phyloP scores from a whole-genome alignment of 2,329 filamentous ascomycete genomes.

The Akanthomyces uredinophilus region DNA sequence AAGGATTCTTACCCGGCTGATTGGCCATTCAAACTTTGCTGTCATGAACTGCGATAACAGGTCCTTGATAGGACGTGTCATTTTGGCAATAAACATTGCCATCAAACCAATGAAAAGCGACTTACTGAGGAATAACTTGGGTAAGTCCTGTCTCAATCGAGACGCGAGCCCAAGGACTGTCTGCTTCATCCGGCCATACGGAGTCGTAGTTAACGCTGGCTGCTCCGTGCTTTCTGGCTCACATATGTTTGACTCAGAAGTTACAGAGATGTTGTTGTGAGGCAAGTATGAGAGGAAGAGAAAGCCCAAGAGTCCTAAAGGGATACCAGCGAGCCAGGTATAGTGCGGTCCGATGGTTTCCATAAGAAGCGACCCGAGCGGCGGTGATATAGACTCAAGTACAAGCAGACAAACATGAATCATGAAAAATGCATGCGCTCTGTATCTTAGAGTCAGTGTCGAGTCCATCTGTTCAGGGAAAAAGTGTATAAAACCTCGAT shows the following conservation, averaged over 20 bases:
- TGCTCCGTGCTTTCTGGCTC: no score
- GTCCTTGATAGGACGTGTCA: background rate
- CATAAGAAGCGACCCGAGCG: background rate
- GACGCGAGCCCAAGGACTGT: background rate
- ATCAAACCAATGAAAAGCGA: background rate
- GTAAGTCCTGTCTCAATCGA: background rate
- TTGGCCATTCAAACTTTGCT: slow-evolving; percentile 8
- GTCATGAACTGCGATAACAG: background rate
- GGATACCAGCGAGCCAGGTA: background rate
- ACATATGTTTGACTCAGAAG: no score
- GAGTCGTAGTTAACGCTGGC: background rate
- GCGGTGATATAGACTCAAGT: background rate
- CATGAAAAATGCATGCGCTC: background rate
- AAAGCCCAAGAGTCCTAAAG: background rate
- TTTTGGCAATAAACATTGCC: background rate
- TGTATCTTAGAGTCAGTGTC: background rate
- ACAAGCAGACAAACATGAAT: background rate
- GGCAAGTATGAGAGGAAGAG: background rate
- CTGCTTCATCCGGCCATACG: background rate
- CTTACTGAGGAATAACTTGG: background rate
- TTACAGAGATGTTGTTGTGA: background rate
- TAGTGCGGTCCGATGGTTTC: background rate
- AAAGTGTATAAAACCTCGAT: background rate
- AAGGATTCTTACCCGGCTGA: slow-evolving; percentile 5
- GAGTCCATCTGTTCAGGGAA: no score